Percentiles rank a stretch among this genome's conserved stretches.
These are phyloP conservation scores for Boletus vermiculosoides DNA, from an alignment of 768 basidiomycete genomes.

Conservation along the genomic window DNA sequence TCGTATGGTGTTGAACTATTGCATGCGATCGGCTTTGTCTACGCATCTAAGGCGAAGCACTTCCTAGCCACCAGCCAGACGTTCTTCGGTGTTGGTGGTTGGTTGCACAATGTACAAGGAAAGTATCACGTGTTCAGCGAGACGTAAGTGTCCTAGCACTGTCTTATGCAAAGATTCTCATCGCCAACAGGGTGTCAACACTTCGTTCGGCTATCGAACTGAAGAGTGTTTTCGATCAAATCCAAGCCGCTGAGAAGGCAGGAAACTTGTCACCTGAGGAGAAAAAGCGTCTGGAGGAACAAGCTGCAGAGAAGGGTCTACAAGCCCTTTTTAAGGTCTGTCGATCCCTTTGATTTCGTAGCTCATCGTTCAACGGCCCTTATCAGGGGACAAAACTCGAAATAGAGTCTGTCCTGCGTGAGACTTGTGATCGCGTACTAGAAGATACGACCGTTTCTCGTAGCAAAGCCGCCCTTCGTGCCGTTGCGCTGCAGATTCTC, in stretches of 20 bases:
- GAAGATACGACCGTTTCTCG: conserved; percentile 52
- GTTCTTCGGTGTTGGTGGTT: conserved; percentile 82
- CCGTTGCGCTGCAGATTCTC: conserved; percentile 78
- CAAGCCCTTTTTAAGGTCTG: conserved; percentile 86
- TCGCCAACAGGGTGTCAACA: conserved; percentile 65
- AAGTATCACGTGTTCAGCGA: conserved; percentile 94
- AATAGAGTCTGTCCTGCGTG: conserved; percentile 83
- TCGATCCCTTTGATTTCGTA: neutral
- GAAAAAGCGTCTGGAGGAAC: conserved; percentile 80
- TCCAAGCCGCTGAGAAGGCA: conserved; percentile 84
- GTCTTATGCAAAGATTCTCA: conserved; percentile 2
- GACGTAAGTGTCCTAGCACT: conserved; percentile 55
- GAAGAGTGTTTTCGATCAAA: conserved; percentile 88
- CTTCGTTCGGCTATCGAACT: conserved; percentile 84
- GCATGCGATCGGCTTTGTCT: conserved; percentile 85
- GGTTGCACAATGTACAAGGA: conserved; percentile 89
- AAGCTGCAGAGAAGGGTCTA: conserved; percentile 89
- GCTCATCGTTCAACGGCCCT: neutral
- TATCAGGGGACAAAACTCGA: conserved; percentile 85
- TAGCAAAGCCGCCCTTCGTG: conserved; percentile 65
- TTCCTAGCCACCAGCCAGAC: conserved; percentile 71
- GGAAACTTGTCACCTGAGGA: conserved; percentile 79
- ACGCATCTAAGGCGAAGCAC: conserved; percentile 78
- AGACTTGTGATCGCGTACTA: conserved; percentile 82
- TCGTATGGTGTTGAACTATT: conserved; percentile 86